phyloP scores from a whole-genome alignment of 2,329 filamentous ascomycete genomes.

The Penicillium sp. region DNA sequence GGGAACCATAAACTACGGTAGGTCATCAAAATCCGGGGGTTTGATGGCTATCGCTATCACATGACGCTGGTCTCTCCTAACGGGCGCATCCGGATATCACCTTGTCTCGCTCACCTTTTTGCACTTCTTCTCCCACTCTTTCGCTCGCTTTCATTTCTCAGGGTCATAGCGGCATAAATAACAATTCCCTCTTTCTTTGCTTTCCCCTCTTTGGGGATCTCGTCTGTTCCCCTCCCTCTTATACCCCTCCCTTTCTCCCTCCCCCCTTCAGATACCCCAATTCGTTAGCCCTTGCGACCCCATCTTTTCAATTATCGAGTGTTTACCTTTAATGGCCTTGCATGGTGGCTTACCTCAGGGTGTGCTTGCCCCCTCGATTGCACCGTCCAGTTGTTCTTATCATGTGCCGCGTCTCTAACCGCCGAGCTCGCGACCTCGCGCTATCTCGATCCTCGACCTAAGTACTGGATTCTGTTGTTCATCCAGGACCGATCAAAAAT shows the following conservation, averaged over 20 bases:
- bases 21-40: constrained; percentile 5
- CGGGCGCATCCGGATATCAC: constrained; percentile 18
- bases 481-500: constrained; percentile 3
- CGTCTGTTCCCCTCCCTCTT: constrained; percentile 4
- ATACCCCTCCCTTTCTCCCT: constrained; percentile 11
- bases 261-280: constrained; percentile 15
- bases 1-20: neutral
- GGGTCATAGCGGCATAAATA: neutral
- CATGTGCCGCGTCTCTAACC: constrained; percentile 26
- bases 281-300: constrained; percentile 16
- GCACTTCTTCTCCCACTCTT: neutral
- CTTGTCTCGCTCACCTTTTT: constrained; percentile 4
- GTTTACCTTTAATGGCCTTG: constrained; percentile 22
- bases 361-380: constrained; percentile 19
- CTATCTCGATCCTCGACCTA: constrained; percentile 17
- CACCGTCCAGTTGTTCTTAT: constrained; percentile 22
- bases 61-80: constrained; percentile 16
- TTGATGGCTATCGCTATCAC: constrained; percentile 19
- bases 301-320: constrained; percentile 16
- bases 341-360: constrained; percentile 22
- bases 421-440: constrained; percentile 26
- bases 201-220: constrained; percentile 4
- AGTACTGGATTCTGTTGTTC: constrained; percentile 8
- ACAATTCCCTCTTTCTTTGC: neutral
- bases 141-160: neutral